Evolutionary conservation across 345 rosid species (phyloP), one percentile per base, ranked within the genome.

Genomic region (Citrus trifoliata): DNA sequence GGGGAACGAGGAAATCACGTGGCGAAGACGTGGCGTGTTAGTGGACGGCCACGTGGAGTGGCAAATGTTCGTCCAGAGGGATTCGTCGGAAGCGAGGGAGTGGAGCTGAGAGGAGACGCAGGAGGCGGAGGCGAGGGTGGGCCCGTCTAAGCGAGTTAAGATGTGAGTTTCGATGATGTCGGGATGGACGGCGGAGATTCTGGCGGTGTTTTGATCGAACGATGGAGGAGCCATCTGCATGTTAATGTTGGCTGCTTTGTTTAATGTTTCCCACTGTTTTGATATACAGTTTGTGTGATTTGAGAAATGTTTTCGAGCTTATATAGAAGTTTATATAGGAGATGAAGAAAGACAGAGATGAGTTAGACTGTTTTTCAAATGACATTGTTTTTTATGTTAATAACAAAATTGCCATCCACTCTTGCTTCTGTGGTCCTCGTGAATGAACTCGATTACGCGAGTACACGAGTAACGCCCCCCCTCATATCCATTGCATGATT

Each of bases 41-140:
- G 93, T 87, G 73, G 98, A 95, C 30, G 98, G 98, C 95, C 97
- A 95, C 63, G 90, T 88, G 82, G 89, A 75, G 60, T 27, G 76
- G 80, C 95, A 90, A 7, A 89, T 76, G 63, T 79, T 37, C 65
- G 88, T 33, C 95, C 98, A 93, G 48, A 95, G 84, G 19, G 78
- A 5, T 27, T 65, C 70, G 6, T 85, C 5, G 0, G 90, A 85
- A 13, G 92, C 81, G 75, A 93, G 88, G 4, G 84, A 58, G 80
- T 76, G 80, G 68, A 95, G 85, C 13, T 93, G 82, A 5, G 87
- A 62, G 73, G 94, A 88, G 71, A 86, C 80, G 79, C 93, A 88
- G 6, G 94, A 78, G 73, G 84, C 79, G 73, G 95, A 86, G 64
- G 93, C 91, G 14, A 95, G 82, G 8, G 91, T 53, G 21, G 87